phyloP scores from a whole-genome alignment of 1,284 basidiomycete genomes.

The Gymnopus androsaceus region DNA sequence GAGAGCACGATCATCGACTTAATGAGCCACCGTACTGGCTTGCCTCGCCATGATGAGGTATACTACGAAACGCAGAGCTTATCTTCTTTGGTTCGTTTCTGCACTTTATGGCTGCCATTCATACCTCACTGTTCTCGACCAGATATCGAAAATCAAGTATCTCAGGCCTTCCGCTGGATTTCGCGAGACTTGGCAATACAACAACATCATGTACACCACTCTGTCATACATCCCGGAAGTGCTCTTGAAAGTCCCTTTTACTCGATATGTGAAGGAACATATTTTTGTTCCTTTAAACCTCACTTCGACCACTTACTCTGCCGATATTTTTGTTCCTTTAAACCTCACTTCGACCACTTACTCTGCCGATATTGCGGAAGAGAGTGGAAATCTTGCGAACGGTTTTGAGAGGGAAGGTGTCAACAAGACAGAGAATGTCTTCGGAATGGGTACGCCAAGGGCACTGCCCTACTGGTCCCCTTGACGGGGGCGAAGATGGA shows the following conservation, averaged over 20 bases:
- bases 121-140: neutral
- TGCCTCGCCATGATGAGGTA: constrained; percentile 23
- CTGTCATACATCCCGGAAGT: constrained; percentile 24
- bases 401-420: constrained; percentile 18
- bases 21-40: constrained; percentile 30
- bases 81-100: neutral
- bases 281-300: constrained; percentile 25
- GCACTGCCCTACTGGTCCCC: constrained; percentile 23
- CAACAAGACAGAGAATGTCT: constrained; percentile 17
- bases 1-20: constrained; percentile 26
- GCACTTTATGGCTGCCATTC: neutral
- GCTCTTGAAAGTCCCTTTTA: constrained; percentile 17
- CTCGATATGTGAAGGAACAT: constrained; percentile 25
- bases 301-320: constrained; percentile 25
- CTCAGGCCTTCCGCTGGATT: neutral
- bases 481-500: constrained; percentile 25
- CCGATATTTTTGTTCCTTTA: constrained; percentile 21
- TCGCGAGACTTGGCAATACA: constrained; percentile 19
- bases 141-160: constrained; percentile 2
- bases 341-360: constrained; percentile 25
- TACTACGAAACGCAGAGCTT: neutral
- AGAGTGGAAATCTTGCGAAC: constrained; percentile 21
- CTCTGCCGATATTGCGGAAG: constrained; percentile 18
- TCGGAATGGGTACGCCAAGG: constrained; percentile 23
- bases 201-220: constrained; percentile 23